Percentiles rank a stretch among this genome's conserved stretches.
These are phyloP conservation scores for Psilocybe cubensis DNA, from an alignment of 768 basidiomycete genomes.

Conservation along the genomic window DNA sequence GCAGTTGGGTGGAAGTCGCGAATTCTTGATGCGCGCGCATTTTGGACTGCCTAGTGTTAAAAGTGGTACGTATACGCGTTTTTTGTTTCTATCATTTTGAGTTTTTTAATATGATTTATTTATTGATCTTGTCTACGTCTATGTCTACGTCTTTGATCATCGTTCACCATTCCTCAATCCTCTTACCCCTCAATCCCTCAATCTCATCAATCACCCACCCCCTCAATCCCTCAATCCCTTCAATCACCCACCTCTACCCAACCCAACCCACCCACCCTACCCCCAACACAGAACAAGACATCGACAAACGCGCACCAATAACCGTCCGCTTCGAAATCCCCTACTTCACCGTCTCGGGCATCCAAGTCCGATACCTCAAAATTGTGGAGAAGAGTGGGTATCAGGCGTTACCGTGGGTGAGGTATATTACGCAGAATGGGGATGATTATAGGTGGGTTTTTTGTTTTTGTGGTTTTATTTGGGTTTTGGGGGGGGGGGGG, in stretches of 20 bases:
- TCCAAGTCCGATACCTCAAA: slow-evolving; percentile 97
- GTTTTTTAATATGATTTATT: no score
- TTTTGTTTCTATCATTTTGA: no score
- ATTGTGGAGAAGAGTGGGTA: slow-evolving; percentile 99
- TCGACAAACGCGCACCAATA: slow-evolving; percentile 91
- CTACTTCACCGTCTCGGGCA: slow-evolving; percentile 97
- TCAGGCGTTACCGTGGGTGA: slow-evolving; percentile 94
- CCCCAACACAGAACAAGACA: slow-evolving; percentile 61
- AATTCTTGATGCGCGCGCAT: slow-evolving; percentile 98
- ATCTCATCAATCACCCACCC: no score
- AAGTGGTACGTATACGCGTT: slow-evolving; percentile 79
- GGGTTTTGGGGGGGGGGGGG: no score
- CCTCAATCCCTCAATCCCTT: no score
- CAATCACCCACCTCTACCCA: neutral
- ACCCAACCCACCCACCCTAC: neutral
- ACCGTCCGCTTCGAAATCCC: slow-evolving; percentile 98
- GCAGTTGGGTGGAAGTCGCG: slow-evolving; percentile 92
- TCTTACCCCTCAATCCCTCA: no score
- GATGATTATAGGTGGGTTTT: slow-evolving; percentile 80
- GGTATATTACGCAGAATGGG: slow-evolving; percentile 91
- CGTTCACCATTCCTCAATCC: no score
- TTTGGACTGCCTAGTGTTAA: slow-evolving; percentile 95
- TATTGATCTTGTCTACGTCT: no score
- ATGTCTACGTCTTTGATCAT: no score
- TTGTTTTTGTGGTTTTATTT: no score